Evolutionary conservation across 805 yeast species (phyloP), one percentile per base, ranked within the genome.

Genomic region (Pichia occidentalis): DNA sequence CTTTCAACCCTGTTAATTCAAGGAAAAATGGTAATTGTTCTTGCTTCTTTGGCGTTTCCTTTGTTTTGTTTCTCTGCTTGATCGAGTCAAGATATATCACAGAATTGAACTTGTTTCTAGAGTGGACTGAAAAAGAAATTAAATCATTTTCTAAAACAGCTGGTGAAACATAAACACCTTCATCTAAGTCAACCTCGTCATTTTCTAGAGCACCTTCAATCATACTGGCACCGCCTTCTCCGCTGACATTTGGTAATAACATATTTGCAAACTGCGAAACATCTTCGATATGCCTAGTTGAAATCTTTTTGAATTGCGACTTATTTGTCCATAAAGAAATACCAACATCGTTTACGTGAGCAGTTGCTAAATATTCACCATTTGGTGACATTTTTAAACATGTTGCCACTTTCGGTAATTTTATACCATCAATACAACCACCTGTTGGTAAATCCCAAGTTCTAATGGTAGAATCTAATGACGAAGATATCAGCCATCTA

Each of bases 361-460:
- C 70, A 0, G 97, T 88, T 1, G 97, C 97, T 39, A 92, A 68
- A 59, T 80, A 75, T 49, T 92, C 97, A 30, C 95, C 95, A 39
- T 77, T 69, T 2, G 94, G 94, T 12, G 96, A 84, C 46, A 92
- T 73, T 52, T 80, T 76, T 23, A 94, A 67, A 38, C 73, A 67
- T 0, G 97, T 86, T 3, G 82, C 95, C n/a, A 87, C 88, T 49
- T 70, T 75, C 2, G 81, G 77, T 19, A 92, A 70, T 37, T 67
- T 64, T 13, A 90, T 78, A 45, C 96, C 97, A 63, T 92, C 98
- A 40, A 92, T 86, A 60, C 97, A 90, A 1, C 88, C 85, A 34
- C 98, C 97, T 1, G 96, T 83, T 29, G 97, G 97, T 43, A 92
- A 71, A 59, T 92, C 97, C 97, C 97, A 92, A 1, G 96, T 86